Percentiles rank a stretch among this genome's conserved stretches.
Evolutionary conservation across 805 yeast genomes (phyloP).

Genomic region (Phaffomyces antillensis): DNA sequence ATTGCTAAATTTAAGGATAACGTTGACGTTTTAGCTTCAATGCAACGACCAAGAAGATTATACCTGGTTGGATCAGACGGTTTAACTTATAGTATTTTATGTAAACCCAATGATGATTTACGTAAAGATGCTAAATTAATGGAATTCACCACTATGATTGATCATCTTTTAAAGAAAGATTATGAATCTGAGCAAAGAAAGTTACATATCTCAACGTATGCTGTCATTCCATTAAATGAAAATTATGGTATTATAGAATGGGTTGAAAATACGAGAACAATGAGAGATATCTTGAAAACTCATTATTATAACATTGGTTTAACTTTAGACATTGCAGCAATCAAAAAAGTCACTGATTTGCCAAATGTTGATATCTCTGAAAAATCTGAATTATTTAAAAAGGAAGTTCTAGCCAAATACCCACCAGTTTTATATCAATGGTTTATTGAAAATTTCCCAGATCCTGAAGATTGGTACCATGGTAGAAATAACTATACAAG

Average conservation of each 20-base stretch:
- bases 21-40: constrained; percentile 67
- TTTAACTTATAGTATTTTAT: constrained; percentile 60
- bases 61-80: constrained; percentile 76
- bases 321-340: constrained; percentile 20
- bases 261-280: constrained; percentile 69
- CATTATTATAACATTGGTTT: constrained; percentile 37
- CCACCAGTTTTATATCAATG: constrained; percentile 78
- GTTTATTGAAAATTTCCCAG: constrained; percentile 86
- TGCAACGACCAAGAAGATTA: constrained; percentile 82
- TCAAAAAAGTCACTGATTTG: constrained; percentile 22
- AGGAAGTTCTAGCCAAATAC: constrained; percentile 25
- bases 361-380: constrained; percentile 22
- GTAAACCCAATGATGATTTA: constrained; percentile 86
- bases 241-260: constrained; percentile 87
- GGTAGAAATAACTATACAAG: constrained; percentile 70
- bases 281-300: constrained; percentile 51
- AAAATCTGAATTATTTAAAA: constrained; percentile 30
- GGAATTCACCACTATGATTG: constrained; percentile 82
- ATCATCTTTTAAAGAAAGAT: constrained; percentile 58
- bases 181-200: constrained; percentile 68
- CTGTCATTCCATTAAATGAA: constrained; percentile 83
- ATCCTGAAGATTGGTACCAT: constrained; percentile 80
- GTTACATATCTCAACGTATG: constrained; percentile 69
- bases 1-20: constrained; percentile 57
- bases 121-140: constrained; percentile 91